phyloP scores from a whole-genome alignment of 1,284 basidiomycete genomes.

The Ganoderma boninense region DNA sequence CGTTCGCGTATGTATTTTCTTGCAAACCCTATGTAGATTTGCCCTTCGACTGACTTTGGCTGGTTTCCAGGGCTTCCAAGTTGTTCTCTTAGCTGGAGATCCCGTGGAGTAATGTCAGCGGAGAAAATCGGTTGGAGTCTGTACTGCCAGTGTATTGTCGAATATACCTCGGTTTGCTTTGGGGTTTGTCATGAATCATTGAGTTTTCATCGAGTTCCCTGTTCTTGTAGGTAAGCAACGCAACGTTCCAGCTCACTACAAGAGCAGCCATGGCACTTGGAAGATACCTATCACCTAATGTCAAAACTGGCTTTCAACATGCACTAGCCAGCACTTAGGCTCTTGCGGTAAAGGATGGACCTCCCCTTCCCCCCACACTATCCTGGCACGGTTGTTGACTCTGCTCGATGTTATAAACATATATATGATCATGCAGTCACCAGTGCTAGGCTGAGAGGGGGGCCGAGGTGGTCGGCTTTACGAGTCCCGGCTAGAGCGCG shows the following conservation, averaged over 20 bases:
- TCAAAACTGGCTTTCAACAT: too few relatives aligned
- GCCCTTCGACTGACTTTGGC: not conserved
- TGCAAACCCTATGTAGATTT: not conserved
- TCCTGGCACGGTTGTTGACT: too few relatives aligned
- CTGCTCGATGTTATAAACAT: too few relatives aligned
- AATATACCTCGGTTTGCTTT: not conserved
- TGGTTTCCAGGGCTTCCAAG: not conserved
- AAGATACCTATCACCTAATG: too few relatives aligned
- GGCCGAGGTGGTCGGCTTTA: too few relatives aligned
- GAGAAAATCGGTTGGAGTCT: not conserved
- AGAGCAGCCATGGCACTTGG: too few relatives aligned
- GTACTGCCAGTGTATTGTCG: not conserved
- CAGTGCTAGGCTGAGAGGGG: too few relatives aligned
- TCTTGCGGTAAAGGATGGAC: too few relatives aligned
- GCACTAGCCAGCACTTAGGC: too few relatives aligned
- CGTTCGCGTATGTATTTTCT: constrained; percentile 52
- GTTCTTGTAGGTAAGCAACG: not conserved
- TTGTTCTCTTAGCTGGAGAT: not conserved
- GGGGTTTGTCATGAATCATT: not conserved
- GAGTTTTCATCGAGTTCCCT: not conserved
- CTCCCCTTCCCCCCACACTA: too few relatives aligned
- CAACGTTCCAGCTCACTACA: not conserved
- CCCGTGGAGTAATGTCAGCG: not conserved
- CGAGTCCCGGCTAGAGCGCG: too few relatives aligned
- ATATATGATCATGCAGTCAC: too few relatives aligned